Evolutionary conservation across 805 yeast genomes (phyloP).

Genomic region (Cyberlindnera maclurae): DNA sequence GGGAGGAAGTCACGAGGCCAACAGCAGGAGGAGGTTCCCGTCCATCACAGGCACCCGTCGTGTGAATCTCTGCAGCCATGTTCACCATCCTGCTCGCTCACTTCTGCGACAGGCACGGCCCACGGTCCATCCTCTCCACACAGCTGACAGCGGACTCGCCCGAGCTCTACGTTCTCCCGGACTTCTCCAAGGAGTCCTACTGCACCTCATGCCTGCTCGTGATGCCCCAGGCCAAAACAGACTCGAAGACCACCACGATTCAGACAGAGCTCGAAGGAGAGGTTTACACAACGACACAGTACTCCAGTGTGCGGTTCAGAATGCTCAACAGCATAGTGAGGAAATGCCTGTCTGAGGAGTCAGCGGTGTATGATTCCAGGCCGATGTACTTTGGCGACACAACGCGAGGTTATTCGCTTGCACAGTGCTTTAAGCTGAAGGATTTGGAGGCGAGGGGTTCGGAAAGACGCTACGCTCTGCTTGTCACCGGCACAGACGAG

Average conservation of each 20-base stretch:
- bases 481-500: constrained; percentile 52
- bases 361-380: constrained; percentile 47
- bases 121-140: constrained; percentile 57
- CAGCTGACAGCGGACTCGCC: constrained; percentile 31
- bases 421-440: constrained; percentile 51
- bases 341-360: constrained; percentile 61
- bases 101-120: constrained; percentile 77
- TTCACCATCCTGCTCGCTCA: constrained; percentile 56
- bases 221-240: constrained; percentile 33
- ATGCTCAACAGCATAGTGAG: constrained; percentile 52
- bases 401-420: constrained; percentile 50
- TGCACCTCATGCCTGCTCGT: constrained; percentile 57
- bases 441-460: constrained; percentile 69
- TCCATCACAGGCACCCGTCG: too few species aligned
- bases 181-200: constrained; percentile 37
- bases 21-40: too few species aligned
- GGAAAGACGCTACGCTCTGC: constrained; percentile 57
- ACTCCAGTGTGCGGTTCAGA: constrained; percentile 49
- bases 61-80: too few species aligned
- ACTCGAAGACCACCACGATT: constrained; percentile 17
- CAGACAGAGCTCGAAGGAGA: constrained; percentile 17
- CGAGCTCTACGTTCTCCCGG: constrained; percentile 25
- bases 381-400: constrained; percentile 63
- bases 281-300: constrained; percentile 49
- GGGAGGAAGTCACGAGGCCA: too few species aligned